Conservation (phyloP, 306 rosid genomes). For the Arachis hypogaea region DNA sequence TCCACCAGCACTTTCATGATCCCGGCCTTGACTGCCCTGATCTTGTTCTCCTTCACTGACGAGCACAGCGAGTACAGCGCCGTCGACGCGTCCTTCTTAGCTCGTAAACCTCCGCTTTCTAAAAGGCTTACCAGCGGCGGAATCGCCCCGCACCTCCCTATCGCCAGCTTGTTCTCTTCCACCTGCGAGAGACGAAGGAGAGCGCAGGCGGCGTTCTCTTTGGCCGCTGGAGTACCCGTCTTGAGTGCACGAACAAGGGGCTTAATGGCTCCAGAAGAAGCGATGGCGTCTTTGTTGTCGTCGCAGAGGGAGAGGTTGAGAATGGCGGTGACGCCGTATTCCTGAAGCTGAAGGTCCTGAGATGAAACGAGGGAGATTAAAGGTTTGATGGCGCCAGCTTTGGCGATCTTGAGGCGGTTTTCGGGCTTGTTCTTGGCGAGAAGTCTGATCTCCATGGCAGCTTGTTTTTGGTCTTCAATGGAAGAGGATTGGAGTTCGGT, state of each 20-base stretch:
- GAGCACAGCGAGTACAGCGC: conserved; percentile 78
- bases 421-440: conserved; percentile 83
- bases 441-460: conserved; percentile 85
- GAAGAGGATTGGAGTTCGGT: conserved; percentile 62
- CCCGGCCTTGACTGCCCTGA: conserved; percentile 70
- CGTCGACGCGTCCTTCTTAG: conserved; percentile 86
- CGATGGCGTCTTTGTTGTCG: conserved; percentile 69
- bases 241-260: conserved; percentile 73
- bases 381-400: conserved; percentile 71
- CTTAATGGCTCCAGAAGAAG: conserved; percentile 67
- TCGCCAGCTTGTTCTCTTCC: conserved; percentile 63
- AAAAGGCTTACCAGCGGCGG: conserved; percentile 71
- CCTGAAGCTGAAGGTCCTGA: conserved; percentile 74
- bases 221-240: conserved; percentile 66
- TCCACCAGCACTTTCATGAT: conserved; percentile 75
- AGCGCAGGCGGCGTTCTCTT: conserved; percentile 89
- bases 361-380: conserved; percentile 61
- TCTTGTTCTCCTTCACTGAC: conserved; percentile 70
- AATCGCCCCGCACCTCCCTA: conserved; percentile 84
- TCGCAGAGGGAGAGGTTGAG: conserved; percentile 88
- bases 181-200: conserved; percentile 69
- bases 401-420: conserved; percentile 69
- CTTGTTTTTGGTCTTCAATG: conserved; percentile 76
- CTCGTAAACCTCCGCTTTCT: conserved; percentile 63
- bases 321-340: conserved; percentile 80